Evolutionary conservation across 2,329 filamentous ascomycete species (phyloP), one percentile per base, ranked within the genome.

Genomic region (Exophiala sp.): DNA sequence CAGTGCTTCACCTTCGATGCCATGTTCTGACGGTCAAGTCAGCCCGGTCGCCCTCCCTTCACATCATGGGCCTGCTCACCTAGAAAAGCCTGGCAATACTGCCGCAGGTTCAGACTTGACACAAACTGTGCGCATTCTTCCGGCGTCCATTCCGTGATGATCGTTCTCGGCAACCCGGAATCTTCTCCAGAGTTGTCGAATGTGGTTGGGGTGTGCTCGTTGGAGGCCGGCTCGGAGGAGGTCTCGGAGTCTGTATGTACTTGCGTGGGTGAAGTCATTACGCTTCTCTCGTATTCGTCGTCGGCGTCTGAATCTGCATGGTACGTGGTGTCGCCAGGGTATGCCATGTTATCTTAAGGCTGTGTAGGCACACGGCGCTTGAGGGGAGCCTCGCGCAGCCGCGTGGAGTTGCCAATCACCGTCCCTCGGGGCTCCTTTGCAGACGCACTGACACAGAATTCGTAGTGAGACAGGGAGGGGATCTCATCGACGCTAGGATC

Each of bases 51-150:
- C 18, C 34, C 12, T 6, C 14, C 20, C 32, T 10, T 29, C 16
- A 79, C 32, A 11, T 29, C 16, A 79, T 85, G 66, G 76, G 6
- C 5, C 12, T 2, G 16, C 60, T 39, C 52, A 95, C 91, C 89
- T 71, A 94, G 77, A 69, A 96, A 95, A 18, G 79, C 79, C 66
- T 91, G 85, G 54, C 87, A 85, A 73, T 96, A 96, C 69, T 95
- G 89, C 62, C 83, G 79, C 65, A 96, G 74, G 33, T 89, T 89
- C 65, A 96, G 81, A 57, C 84, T 85, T 52, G 84, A 81, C 63
- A 96, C 82, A 68, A 95, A 97, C 65, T 95, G 90, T 62, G 90
- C 90, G 72, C 89, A 91, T 73, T 97, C 90, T 55, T 95, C 89
- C 12, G 84, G 86, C 1, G 85, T 79, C 83, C 83, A 86, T 63